A percentile compares a stretch with the other conserved stretches of the same genome.
These are phyloP conservation scores for Xylaria nigripes DNA, from an alignment of 495 filamentous ascomycete genomes.

Conservation along the genomic window DNA sequence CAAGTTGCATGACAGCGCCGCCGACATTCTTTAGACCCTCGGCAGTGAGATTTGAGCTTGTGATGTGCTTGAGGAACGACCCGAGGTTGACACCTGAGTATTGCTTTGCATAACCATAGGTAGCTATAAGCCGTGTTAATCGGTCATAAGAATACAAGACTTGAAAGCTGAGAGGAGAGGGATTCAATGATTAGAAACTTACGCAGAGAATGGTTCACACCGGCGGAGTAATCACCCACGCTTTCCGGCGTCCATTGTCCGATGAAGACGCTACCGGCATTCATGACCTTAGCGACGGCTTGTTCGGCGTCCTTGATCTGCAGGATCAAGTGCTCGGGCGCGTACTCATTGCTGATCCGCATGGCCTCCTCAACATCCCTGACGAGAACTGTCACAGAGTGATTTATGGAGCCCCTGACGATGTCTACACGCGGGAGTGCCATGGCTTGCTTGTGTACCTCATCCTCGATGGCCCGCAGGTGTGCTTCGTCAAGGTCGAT, in stretches of 20 bases:
- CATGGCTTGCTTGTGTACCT: constrained; percentile 83
- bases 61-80: constrained; percentile 95
- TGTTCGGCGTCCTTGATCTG: constrained; percentile 68
- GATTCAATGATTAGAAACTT: constrained; percentile 38
- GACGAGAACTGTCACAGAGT: constrained; percentile 85
- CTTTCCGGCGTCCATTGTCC: constrained; percentile 94
- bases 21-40: constrained; percentile 79
- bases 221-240: constrained; percentile 95
- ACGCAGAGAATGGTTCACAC: constrained; percentile 96
- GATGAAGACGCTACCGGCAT: constrained; percentile 92
- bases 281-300: constrained; percentile 71
- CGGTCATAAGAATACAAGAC: background rate
- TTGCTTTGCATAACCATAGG: constrained; percentile 94
- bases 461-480: constrained; percentile 75
- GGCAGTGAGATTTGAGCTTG: constrained; percentile 77
- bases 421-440: constrained; percentile 85
- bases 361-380: constrained; percentile 75
- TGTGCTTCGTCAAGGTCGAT: constrained; percentile 65
- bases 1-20: constrained; percentile 83
- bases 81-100: constrained; percentile 95
- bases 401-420: constrained; percentile 79
- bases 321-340: constrained; percentile 95
- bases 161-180: background rate
- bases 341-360: constrained; percentile 82
- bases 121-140: constrained; percentile 51